Conservation (phyloP, 1,284 basidiomycete genomes). For the Butyriboletus regius region DNA sequence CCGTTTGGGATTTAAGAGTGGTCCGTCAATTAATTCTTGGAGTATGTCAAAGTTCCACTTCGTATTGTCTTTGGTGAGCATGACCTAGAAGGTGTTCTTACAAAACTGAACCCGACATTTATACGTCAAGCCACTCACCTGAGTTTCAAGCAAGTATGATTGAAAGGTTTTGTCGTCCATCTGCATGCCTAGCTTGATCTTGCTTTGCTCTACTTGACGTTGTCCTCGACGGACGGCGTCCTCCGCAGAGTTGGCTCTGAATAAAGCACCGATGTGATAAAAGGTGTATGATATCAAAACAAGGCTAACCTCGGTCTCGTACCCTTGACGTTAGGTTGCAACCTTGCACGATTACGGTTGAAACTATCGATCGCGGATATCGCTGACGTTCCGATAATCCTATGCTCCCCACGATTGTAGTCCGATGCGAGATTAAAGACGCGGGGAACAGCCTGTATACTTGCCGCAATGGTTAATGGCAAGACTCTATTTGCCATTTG, state of each 20-base stretch:
- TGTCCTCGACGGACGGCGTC: slow-evolving; percentile 84
- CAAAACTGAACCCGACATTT: neutral
- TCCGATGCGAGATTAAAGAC: slow-evolving; percentile 80
- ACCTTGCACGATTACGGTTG: slow-evolving; percentile 71
- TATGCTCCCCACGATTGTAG: slow-evolving; percentile 62
- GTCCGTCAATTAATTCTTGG: slow-evolving; percentile 86
- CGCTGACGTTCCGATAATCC: slow-evolving; percentile 78
- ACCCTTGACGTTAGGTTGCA: slow-evolving; percentile 52
- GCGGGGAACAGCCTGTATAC: slow-evolving; percentile 78
- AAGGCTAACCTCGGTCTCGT: slow-evolving; percentile 51
- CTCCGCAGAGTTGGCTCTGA: slow-evolving; percentile 77
- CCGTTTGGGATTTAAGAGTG: slow-evolving; percentile 83
- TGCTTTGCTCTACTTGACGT: slow-evolving; percentile 82
- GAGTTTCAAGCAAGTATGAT: slow-evolving; percentile 72
- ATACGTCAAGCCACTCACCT: slow-evolving; percentile 42
- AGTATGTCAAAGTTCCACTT: slow-evolving; percentile 91
- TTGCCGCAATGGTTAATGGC: slow-evolving; percentile 76
- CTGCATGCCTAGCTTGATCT: slow-evolving; percentile 81
- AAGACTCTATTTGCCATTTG: slow-evolving; percentile 83
- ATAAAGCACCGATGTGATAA: neutral
- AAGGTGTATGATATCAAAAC: neutral
- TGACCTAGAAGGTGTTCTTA: slow-evolving; percentile 49
- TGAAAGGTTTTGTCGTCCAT: slow-evolving; percentile 91
- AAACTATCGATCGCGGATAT: slow-evolving; percentile 86
- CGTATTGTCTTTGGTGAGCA: slow-evolving; percentile 79